phyloP scores from a whole-genome alignment of 306 rosid genomes.

The Purshia tridentata region DNA sequence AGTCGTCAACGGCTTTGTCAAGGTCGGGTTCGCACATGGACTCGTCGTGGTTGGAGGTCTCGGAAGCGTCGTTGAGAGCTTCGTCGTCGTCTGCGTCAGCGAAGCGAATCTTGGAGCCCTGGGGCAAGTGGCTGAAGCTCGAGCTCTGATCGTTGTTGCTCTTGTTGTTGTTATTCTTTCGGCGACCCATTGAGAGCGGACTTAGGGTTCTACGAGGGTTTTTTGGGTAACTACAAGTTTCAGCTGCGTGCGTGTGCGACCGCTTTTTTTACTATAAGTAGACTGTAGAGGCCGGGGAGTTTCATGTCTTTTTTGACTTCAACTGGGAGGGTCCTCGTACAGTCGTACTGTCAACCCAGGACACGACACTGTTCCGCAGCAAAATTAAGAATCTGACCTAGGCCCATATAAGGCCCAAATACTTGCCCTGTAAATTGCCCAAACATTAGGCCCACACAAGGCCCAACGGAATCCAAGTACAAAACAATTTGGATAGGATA shows the following conservation, averaged over 20 bases:
- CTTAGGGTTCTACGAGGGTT: conserved; percentile 12
- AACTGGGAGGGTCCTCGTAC: too few species aligned
- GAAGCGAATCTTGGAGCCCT: conserved; percentile 49
- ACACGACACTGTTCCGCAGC: too few species aligned
- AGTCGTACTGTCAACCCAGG: too few species aligned
- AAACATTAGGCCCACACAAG: too few species aligned
- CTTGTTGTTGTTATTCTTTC: conserved; percentile 32
- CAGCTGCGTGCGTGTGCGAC: background rate
- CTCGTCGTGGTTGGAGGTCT: conserved; percentile 67
- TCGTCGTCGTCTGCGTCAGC: conserved; percentile 52
- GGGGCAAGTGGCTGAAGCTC: conserved; percentile 23
- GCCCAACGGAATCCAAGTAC: too few species aligned
- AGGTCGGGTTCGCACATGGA: conserved; percentile 67
- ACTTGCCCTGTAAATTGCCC: too few species aligned
- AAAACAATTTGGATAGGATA: too few species aligned
- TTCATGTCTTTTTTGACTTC: too few species aligned
- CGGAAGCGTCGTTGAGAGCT: conserved; percentile 50
- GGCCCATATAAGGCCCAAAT: too few species aligned
- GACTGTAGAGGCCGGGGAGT: too few species aligned
- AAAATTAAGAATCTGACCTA: too few species aligned
- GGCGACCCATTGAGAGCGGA: conserved; percentile 55
- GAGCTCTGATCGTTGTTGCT: conserved; percentile 29
- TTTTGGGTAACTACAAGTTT: background rate
- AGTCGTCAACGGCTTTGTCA: conserved; percentile 35
- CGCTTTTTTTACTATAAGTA: background rate